These are phyloP conservation scores for Monosporascus sp. DNA, from an alignment of 2,329 filamentous ascomycete genomes.

Conservation along the genomic window DNA sequence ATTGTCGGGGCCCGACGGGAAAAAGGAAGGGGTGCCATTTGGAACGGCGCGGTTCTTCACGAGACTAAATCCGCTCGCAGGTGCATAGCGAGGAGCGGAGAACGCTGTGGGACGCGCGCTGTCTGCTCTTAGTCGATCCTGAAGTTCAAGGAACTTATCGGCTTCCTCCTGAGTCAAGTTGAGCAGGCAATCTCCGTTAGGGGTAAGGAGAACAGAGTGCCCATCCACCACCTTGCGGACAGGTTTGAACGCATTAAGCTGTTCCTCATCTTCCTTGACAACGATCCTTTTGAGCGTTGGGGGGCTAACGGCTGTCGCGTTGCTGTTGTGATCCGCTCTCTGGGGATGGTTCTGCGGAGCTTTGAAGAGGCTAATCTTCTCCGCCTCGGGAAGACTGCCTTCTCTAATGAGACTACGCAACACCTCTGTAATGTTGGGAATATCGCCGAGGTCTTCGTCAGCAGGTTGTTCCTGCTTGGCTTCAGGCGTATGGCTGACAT, in stretches of 20 bases:
- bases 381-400: conserved; percentile 28
- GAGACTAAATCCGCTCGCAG: conserved; percentile 53
- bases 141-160: conserved; percentile 63
- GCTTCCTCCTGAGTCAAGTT: conserved; percentile 66
- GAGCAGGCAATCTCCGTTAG: conserved; percentile 71
- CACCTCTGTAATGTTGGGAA: conserved; percentile 29
- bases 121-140: conserved; percentile 48
- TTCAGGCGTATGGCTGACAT: conserved; percentile 22
- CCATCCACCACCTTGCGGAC: conserved; percentile 61
- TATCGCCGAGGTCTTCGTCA: conserved; percentile 26
- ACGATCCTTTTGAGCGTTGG: conserved; percentile 42
- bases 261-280: conserved; percentile 48
- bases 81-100: conserved; percentile 49
- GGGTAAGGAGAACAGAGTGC: conserved; percentile 66
- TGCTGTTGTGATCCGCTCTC: conserved; percentile 26
- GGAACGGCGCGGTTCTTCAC: conserved; percentile 61
- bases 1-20: conserved; percentile 43
- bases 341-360: conserved; percentile 24
- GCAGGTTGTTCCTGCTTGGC: conserved; percentile 21
- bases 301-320: conserved; percentile 25
- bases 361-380: conserved; percentile 37
- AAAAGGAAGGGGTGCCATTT: conserved; percentile 58
- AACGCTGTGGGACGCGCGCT: conserved; percentile 52
- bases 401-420: conserved; percentile 32
- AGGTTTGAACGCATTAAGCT: conserved; percentile 50